Evolutionary conservation across 2,329 filamentous ascomycete species (phyloP).

Genomic region (Aspergillus hiratsukae): DNA sequence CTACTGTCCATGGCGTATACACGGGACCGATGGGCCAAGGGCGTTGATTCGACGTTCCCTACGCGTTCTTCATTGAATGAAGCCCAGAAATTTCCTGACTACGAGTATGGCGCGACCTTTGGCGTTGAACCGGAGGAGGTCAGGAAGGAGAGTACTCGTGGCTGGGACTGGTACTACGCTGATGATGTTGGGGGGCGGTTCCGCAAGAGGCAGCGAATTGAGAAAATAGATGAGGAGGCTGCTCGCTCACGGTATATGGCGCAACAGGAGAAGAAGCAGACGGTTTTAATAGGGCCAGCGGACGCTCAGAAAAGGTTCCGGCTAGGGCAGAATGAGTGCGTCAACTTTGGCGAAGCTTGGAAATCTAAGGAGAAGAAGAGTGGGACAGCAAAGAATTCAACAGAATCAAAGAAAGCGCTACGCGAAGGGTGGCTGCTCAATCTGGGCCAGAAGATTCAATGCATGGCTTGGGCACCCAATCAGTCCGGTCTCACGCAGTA

Average conservation of each 20-base stretch:
- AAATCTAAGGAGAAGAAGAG: slow-evolving; percentile 7
- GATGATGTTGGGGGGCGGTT: slow-evolving; percentile 40
- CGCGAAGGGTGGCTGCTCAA: slow-evolving; percentile 54
- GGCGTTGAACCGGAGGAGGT: slow-evolving; percentile 40
- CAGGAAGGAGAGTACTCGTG: slow-evolving; percentile 42
- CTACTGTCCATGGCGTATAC: slow-evolving; percentile 45
- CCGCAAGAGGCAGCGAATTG: slow-evolving; percentile 36
- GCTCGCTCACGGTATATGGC: slow-evolving; percentile 42
- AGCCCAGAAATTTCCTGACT: slow-evolving; percentile 26
- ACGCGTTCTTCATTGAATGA: slow-evolving; percentile 36
- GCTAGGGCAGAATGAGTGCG: slow-evolving; percentile 37
- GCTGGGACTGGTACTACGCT: slow-evolving; percentile 53
- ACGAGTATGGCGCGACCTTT: slow-evolving; percentile 40
- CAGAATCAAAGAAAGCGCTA: slow-evolving; percentile 18
- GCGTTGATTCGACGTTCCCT: slow-evolving; percentile 49
- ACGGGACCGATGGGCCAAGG: slow-evolving; percentile 47
- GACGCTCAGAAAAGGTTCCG: slow-evolving; percentile 41
- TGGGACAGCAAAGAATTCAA: slow-evolving; percentile 2
- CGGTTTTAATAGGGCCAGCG: slow-evolving; percentile 49
- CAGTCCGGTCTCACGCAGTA: slow-evolving; percentile 49
- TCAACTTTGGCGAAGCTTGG: slow-evolving; percentile 48
- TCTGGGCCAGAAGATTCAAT: slow-evolving; percentile 50
- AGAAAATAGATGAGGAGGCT: slow-evolving; percentile 32
- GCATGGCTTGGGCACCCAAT: slow-evolving; percentile 46
- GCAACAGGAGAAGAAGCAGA: slow-evolving; percentile 28